Evolutionary conservation across 345 rosid genomes (phyloP), one percentile per base, ranked within the genome.

Genomic region (Eucalyptus albens): DNA sequence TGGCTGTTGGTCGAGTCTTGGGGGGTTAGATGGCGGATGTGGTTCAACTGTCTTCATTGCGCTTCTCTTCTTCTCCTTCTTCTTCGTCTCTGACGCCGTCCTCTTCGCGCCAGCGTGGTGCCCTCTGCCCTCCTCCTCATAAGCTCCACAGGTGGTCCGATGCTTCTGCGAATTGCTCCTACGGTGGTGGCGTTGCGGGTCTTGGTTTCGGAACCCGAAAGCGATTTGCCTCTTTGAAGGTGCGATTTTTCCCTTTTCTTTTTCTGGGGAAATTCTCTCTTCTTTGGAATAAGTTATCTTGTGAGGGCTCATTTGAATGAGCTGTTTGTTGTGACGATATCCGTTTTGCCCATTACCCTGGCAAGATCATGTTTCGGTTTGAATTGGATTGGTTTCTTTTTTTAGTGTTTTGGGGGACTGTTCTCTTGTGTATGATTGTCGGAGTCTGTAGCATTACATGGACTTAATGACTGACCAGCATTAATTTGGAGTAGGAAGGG

Each of bases 1-100:
- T 44, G 88, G 88, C 27, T n/a, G 3, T 40, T 60, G 31, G 47
- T 77, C 42, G 85, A 42, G 85, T 40, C 85, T 40, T 62, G 33
- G 62, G 56, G 40, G 27, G 15, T 88, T 92, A 89, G 88, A 96
- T 96, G 98, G 97, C 96, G 82, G 97, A 94, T 92, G 96, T 91
- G 92, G 88, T 94, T 90, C 82, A 91, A 88, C 44, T 77, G 86
- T 92, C 90, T 82, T 92, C 95, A 6, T 91, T 93, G 91, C 90
- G 94, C 88, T 90, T 93, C 86, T 91, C 97, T 40, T 91, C 91
- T 86, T 91, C 91, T 60, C 13, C 65, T 60, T 56, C 94, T 44
- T 87, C 92, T 86, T 86, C 92, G 44, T 87, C 94, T 67, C 92
- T 91, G 42, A 69, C 94, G 44, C 90, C 93, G 81, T 90, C 93